phyloP scores from a whole-genome alignment of 805 yeast genomes.

The Lipomyces lipofer region DNA sequence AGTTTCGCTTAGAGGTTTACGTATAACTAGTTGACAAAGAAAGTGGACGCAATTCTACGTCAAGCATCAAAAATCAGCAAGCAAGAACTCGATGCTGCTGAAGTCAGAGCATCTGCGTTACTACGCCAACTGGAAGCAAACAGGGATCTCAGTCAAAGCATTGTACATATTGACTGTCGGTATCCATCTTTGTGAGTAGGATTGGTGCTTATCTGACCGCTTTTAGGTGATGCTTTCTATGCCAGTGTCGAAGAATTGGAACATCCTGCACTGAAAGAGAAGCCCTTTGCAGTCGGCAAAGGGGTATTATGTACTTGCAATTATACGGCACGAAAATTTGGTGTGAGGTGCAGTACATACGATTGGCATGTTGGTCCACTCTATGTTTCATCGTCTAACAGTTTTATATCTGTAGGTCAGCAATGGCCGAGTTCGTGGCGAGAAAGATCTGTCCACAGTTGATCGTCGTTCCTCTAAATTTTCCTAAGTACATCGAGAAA shows the following conservation, averaged over 20 bases:
- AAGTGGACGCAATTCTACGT: conserved; percentile 12
- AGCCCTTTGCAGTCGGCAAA: conserved; percentile 66
- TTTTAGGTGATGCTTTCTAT: conserved; percentile 73
- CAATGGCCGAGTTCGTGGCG: conserved; percentile 85
- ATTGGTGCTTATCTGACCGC: neutral
- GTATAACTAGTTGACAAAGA: conserved; percentile 14
- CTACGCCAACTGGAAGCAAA: conserved; percentile 16
- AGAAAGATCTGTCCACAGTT: conserved; percentile 64
- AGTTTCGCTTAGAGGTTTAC: neutral
- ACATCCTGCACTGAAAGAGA: conserved; percentile 55
- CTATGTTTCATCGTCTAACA: neutral
- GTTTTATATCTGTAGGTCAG: conserved; percentile 51
- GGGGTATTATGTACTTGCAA: conserved; percentile 70
- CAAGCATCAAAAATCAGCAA: conserved; percentile 14
- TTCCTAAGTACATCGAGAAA: conserved; percentile 64
- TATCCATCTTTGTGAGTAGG: neutral
- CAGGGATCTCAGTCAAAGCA: conserved; percentile 30
- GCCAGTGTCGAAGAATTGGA: conserved; percentile 78
- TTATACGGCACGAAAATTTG: conserved; percentile 76
- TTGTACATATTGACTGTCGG: conserved; percentile 36
- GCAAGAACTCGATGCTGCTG: conserved; percentile 26
- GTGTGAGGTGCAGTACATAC: conserved; percentile 46
- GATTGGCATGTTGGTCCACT: neutral
- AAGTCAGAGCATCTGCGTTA: conserved; percentile 9
- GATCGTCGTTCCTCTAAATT: conserved; percentile 67